Base-by-base conservation (phyloP, 164 flowering plant genomes). In the Liquidambar formosana region DNA sequence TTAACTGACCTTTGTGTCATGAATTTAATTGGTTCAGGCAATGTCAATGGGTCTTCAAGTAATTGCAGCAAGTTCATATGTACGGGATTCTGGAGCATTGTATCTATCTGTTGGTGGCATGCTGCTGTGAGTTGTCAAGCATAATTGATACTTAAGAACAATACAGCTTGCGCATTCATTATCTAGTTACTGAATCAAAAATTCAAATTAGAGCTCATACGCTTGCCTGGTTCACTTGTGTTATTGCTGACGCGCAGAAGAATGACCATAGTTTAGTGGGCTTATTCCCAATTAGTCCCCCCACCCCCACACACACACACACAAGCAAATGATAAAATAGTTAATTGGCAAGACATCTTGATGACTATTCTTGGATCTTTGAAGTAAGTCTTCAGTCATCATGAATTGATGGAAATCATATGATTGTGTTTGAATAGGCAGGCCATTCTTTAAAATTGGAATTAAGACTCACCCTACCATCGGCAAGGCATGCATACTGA, bases 51-150 rank as follows among this genome's bases (percentile, higher is more conserved):
- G 75, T 52, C 60, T 84, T 67, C 84, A 82, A 71, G 82, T 73
- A 18, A 57, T 61, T 53, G 84, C 80, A 43, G 79, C 79, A n/a
- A 80, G 80, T 61, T 77, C 82, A 44, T 74, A 67, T 58, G 69
- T 63, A 16, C 68, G 83, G 57, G 64, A 60, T 10, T 53, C 69
- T 56, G 74, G 60, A 25, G 75, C 70, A 56, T 25, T 76, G 22
- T 78, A 69, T 68, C 64, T 82, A 4, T 80, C 88, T 63, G 78
- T 80, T 59, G 82, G 85, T 68, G 83, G 88, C 66, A 80, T 84
- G 73, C 74, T 84, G 5, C 69, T 80, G 88, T 84, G 67, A 80
- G 87, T 77, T 64, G 43, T 73, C 53, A 54, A 44, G 44, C 43
- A 59, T 2, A 33, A 6, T 33, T 2, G 41, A 33, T 33, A 33